phyloP scores from a whole-genome alignment of 331 rosid genomes.

The Malus hybrid region DNA sequence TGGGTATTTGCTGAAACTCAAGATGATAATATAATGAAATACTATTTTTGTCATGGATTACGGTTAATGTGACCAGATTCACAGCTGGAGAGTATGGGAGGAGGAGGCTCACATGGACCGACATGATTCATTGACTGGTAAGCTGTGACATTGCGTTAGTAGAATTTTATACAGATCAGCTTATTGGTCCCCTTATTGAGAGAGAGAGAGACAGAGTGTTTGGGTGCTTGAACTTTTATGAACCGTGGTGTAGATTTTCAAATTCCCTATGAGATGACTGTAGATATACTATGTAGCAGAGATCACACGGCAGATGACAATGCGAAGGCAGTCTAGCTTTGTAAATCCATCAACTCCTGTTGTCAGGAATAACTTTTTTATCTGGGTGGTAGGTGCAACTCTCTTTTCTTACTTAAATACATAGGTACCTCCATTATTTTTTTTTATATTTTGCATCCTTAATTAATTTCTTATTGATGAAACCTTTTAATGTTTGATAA shows the following conservation, averaged over 20 bases:
- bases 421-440: conserved; percentile 3
- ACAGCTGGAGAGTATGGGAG: conserved; percentile 96
- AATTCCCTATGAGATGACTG: background rate
- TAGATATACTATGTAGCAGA: conserved; percentile 35
- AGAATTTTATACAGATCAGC: background rate
- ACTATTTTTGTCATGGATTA: conserved; percentile 1
- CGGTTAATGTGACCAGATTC: conserved; percentile 56
- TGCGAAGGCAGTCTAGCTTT: conserved; percentile 84
- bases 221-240: background rate
- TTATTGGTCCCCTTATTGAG: background rate
- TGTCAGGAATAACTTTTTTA: conserved; percentile 38
- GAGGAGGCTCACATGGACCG: conserved; percentile 76
- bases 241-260: background rate
- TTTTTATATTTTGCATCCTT: background rate
- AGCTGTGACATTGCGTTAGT: conserved; percentile 13
- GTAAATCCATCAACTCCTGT: conserved; percentile 63
- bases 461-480: background rate
- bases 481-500: background rate
- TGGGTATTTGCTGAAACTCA: background rate
- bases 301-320: conserved; percentile 54
- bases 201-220: background rate
- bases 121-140: conserved; percentile 57
- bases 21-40: background rate
- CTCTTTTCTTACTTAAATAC: conserved; percentile 8
- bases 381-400: conserved; percentile 77